Conservation (phyloP, 768 basidiomycete species). For the Boletus bicolor region DNA sequence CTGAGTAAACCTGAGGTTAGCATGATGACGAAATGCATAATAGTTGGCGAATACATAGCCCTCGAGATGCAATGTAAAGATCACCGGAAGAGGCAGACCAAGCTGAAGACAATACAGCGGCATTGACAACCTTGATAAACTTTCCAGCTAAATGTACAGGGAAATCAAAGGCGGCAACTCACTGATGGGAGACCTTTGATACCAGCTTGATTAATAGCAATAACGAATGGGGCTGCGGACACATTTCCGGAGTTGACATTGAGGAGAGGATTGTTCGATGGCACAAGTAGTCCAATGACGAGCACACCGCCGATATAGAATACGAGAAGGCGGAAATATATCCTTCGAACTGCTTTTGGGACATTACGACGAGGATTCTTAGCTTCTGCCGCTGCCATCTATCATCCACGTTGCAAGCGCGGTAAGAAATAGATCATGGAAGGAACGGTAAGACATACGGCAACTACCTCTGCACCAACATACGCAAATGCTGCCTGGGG, state of each 20-base stretch:
- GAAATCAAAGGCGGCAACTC: constrained; percentile 3
- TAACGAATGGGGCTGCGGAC: constrained; percentile 49
- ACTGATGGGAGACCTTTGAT: constrained; percentile 51
- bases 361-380: constrained; percentile 44
- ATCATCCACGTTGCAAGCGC: neutral
- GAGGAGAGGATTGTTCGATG: constrained; percentile 40
- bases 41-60: constrained; percentile 24
- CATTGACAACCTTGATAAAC: constrained; percentile 26
- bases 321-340: constrained; percentile 41
- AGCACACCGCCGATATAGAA: constrained; percentile 36
- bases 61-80: constrained; percentile 34
- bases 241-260: constrained; percentile 37
- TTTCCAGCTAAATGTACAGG: neutral
- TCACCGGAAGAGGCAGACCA: constrained; percentile 38
- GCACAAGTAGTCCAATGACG: constrained; percentile 45
- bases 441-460: constrained; percentile 20
- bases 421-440: neutral
- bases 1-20: constrained; percentile 32
- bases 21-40: neutral
- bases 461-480: constrained; percentile 50
- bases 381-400: constrained; percentile 42
- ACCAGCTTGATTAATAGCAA: constrained; percentile 47
- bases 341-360: constrained; percentile 34
- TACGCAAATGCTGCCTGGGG: constrained; percentile 56
- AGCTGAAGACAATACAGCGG: constrained; percentile 40